These are phyloP conservation scores for Alternaria conjuncta DNA, from an alignment of 2,329 filamentous ascomycete genomes.

Conservation along the genomic window DNA sequence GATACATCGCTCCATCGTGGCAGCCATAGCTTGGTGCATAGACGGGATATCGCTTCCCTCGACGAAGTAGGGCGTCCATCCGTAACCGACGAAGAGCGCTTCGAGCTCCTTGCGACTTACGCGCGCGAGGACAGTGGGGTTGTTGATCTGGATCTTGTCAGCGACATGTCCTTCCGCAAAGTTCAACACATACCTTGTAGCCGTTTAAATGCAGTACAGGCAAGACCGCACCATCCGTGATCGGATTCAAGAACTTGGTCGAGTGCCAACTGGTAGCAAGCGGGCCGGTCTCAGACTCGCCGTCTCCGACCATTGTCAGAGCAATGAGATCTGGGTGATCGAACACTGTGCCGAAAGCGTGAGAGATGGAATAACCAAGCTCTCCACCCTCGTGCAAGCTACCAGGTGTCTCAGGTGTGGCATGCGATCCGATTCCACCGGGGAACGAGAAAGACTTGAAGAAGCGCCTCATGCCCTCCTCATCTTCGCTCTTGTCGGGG, in stretches of 20 bases:
- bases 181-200: constrained; percentile 69
- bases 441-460: constrained; percentile 87
- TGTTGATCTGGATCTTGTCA: constrained; percentile 35
- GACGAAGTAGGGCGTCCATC: constrained; percentile 81
- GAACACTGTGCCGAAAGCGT: constrained; percentile 78
- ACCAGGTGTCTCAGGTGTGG: constrained; percentile 79
- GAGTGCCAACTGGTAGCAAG: constrained; percentile 82
- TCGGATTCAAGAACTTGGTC: constrained; percentile 82
- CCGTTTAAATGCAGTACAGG: constrained; percentile 81
- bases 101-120: constrained; percentile 76
- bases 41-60: constrained; percentile 74
- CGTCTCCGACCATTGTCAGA: constrained; percentile 79
- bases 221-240: constrained; percentile 77
- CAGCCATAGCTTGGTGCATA: constrained; percentile 85
- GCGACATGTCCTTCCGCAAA: neutral
- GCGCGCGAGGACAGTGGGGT: constrained; percentile 69
- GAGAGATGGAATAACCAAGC: constrained; percentile 80
- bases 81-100: constrained; percentile 73
- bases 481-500: constrained; percentile 72
- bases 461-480: constrained; percentile 73
- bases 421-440: constrained; percentile 78
- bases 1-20: constrained; percentile 75
- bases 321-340: constrained; percentile 78
- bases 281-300: constrained; percentile 81
- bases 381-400: constrained; percentile 81